Evolutionary conservation across 352 stramenopile species (phyloP).

Genomic region (Globisporangium yorkense): DNA sequence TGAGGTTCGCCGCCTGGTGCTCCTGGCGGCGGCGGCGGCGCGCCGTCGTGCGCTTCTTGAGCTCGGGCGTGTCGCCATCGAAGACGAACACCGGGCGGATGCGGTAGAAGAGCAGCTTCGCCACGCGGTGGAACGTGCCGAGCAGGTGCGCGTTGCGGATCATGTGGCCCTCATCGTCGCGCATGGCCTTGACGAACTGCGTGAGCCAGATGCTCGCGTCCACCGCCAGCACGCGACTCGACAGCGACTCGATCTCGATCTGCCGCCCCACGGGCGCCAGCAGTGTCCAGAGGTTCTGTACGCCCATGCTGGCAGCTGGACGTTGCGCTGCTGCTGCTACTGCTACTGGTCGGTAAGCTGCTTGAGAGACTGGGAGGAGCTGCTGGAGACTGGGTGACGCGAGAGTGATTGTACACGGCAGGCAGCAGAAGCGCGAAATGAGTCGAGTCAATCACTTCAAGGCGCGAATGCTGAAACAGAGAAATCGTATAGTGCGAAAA

Average conservation of each 20-base stretch:
- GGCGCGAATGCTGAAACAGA: background rate
- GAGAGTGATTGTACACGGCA: too few relatives aligned
- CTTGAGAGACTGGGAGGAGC: too few relatives aligned
- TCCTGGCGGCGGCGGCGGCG: constrained; percentile 61
- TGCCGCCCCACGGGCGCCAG: constrained; percentile 94
- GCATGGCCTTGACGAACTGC: constrained; percentile 99
- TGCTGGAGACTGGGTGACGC: background rate
- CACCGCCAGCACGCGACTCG: constrained; percentile 93
- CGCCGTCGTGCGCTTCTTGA: constrained; percentile 91
- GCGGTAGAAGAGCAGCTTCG: constrained; percentile 92
- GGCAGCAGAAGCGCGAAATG: background rate
- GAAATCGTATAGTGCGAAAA: background rate
- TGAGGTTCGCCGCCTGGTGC: constrained; percentile 75
- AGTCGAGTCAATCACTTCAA: background rate
- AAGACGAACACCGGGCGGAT: constrained; percentile 99
- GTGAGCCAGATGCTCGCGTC: constrained; percentile 99
- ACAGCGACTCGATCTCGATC: constrained; percentile 98
- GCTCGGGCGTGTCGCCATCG: constrained; percentile 95
- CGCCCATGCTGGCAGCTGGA: constrained; percentile 84
- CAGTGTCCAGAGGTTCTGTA: constrained; percentile 98
- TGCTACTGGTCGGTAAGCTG: background rate
- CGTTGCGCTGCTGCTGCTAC: background rate
- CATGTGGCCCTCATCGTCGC: constrained; percentile 93
- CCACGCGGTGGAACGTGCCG: constrained; percentile 91
- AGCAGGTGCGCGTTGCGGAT: constrained; percentile 95